Base-by-base conservation (phyloP, 1,284 basidiomycete genomes). In the Veloporphyrellus conicus region DNA sequence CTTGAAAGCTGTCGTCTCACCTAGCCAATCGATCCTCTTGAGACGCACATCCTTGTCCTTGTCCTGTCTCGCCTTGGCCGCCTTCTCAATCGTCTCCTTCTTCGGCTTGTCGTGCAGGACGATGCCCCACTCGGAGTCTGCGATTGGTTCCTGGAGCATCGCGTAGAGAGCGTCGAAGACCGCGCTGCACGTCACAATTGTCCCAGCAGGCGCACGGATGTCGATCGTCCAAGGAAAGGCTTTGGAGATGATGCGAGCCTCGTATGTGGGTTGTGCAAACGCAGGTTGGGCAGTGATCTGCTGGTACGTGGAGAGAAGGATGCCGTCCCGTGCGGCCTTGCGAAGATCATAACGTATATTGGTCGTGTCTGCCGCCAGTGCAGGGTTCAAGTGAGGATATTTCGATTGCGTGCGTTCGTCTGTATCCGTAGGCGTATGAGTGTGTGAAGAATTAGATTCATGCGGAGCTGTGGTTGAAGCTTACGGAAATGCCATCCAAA, bases 41-140 rank as follows among this genome's bases (percentile, higher is more conserved):
- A 76, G 48, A 48, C 55, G 55, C 23, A 27, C 39, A 29, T 62
- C 61, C 38, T 49, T 60, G 15, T 57, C 58, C 48, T 61, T 63
- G 14, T 47, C 60, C 6, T 56, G 54, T 46, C 66, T 59, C 36
- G 59, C 58, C 52, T 67, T 69, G 15, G 64, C 68, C 2, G 69
- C 64, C 44, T 67, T 68, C 51, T 71, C 67, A 23, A 72, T 64
- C 27, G 58, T 52, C 53, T 71, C 69, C 62, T 39, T 55, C 49
- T 69, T 64, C 47, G 70, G 65, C 63, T 71, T 75, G 39, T 69
- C 68, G 18, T 68, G 68, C 25, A 61, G 62, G 47, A 77, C 63
- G 28, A 79, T 62, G 0, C 78, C 78, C 82, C 82, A 84, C 57
- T 84, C 82, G 4, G 79, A 79, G 50, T 83, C 78, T 3, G 54